Conservation (phyloP, 2,329 filamentous ascomycete genomes). For the Immersiporthe knoxdaviesiana region DNA sequence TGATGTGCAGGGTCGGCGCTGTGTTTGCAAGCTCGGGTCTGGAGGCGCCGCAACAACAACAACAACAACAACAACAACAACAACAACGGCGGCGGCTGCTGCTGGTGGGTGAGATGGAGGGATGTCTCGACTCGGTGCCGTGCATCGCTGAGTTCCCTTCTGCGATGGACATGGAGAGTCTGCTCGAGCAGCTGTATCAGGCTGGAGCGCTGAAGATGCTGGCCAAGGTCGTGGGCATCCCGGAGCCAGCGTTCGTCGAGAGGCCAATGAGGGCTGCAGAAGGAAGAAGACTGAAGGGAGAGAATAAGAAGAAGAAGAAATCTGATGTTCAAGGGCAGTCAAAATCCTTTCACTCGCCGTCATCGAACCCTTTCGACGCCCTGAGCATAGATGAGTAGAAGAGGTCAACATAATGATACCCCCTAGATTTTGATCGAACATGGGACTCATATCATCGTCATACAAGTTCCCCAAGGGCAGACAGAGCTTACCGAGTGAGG, state of each 20-base stretch:
- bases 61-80: too few relatives aligned
- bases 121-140: slow-evolving; percentile 22
- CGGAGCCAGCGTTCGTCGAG: background rate
- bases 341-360: background rate
- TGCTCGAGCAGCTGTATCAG: slow-evolving; percentile 15
- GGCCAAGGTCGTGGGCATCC: background rate
- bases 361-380: slow-evolving; percentile 23
- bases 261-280: background rate
- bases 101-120: slow-evolving; percentile 2
- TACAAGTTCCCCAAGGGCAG: too few relatives aligned
- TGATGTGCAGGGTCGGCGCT: slow-evolving; percentile 33
- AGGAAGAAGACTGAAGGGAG: background rate
- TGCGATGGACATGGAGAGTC: slow-evolving; percentile 3
- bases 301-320: background rate
- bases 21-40: slow-evolving; percentile 1
- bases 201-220: slow-evolving; percentile 3
- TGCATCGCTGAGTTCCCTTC: slow-evolving; percentile 18
- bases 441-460: too few relatives aligned
- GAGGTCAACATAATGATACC: background rate
- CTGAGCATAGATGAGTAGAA: slow-evolving; percentile 7
- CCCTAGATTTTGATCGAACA: too few relatives aligned
- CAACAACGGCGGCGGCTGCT: too few relatives aligned
- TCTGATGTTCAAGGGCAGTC: background rate
- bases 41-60: background rate
- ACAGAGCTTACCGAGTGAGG: too few relatives aligned